Percentiles rank a stretch among this genome's conserved stretches.
Evolutionary conservation across 179 eudicot genomes (phyloP).

Genomic region (Actinidia arguta): DNA sequence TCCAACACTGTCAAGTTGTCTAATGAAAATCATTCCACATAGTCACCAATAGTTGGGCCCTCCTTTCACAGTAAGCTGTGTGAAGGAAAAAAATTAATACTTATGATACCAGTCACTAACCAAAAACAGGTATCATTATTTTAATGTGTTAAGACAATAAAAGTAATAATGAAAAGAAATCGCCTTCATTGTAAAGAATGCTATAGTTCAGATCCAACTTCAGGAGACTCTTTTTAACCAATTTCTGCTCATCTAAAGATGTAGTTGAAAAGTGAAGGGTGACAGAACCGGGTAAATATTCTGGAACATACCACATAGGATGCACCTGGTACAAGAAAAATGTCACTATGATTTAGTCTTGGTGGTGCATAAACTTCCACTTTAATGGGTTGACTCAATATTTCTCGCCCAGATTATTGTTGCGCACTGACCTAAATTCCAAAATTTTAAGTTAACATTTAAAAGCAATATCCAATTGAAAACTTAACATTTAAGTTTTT

Average conservation of each 20-base stretch:
- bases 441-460: conserved; percentile 3
- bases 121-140: neutral
- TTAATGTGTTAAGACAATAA: neutral
- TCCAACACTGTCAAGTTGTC: neutral
- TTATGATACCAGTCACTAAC: neutral
- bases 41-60: conserved; percentile 79
- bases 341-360: conserved; percentile 62
- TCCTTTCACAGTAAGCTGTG: conserved; percentile 73
- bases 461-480: neutral
- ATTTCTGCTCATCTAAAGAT: neutral
- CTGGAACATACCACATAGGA: conserved; percentile 72
- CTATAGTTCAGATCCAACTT: conserved; percentile 7
- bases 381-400: conserved; percentile 64
- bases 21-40: conserved; percentile 49
- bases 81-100: conserved; percentile 12
- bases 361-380: conserved; percentile 92
- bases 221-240: neutral
- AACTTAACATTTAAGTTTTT: neutral
- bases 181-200: neutral
- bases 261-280: neutral
- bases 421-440: conserved; percentile 63
- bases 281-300: neutral
- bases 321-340: conserved; percentile 90
- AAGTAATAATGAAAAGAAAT: neutral
- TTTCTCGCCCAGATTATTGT: conserved; percentile 79